Evolutionary conservation across 768 basidiomycete species (phyloP).

Genomic region (Phanerochaete carnosa): DNA sequence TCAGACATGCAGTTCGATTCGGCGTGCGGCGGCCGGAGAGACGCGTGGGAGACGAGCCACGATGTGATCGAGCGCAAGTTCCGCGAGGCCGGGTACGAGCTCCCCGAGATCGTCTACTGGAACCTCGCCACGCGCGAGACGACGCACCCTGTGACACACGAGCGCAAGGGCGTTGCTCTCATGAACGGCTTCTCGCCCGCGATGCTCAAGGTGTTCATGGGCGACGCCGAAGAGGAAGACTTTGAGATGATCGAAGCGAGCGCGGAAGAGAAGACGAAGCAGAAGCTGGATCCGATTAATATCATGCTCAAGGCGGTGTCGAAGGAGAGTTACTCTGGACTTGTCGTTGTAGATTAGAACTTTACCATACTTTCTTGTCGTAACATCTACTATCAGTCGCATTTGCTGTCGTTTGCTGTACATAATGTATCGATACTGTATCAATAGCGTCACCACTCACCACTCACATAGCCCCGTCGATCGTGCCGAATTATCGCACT

Average conservation of each 20-base stretch:
- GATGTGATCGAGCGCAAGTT: constrained; percentile 54
- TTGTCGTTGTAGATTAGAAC: constrained; percentile 57
- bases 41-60: constrained; percentile 62
- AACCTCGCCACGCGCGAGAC: constrained; percentile 37
- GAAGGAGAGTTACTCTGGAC: constrained; percentile 49
- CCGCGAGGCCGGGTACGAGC: constrained; percentile 58
- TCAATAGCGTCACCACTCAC: no score
- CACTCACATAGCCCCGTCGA: no score
- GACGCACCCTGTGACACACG: constrained; percentile 47
- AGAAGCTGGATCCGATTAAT: constrained; percentile 32
- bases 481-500: no score
- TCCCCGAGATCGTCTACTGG: constrained; percentile 77
- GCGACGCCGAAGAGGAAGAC: constrained; percentile 36
- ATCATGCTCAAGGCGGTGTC: constrained; percentile 40
- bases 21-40: constrained; percentile 9
- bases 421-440: no score
- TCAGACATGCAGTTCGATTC: constrained; percentile 77
- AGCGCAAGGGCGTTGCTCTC: constrained; percentile 60
- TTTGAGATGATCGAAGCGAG: constrained; percentile 17
- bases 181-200: constrained; percentile 68
- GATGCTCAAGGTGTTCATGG: constrained; percentile 73
- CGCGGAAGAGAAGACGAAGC: constrained; percentile 30
- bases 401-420: not conserved
- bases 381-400: no score
- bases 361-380: not conserved